A percentile compares a stretch with the other conserved stretches of the same genome.
Conservation (phyloP, 805 yeast genomes). For the Tetrapisispora arboricola region DNA sequence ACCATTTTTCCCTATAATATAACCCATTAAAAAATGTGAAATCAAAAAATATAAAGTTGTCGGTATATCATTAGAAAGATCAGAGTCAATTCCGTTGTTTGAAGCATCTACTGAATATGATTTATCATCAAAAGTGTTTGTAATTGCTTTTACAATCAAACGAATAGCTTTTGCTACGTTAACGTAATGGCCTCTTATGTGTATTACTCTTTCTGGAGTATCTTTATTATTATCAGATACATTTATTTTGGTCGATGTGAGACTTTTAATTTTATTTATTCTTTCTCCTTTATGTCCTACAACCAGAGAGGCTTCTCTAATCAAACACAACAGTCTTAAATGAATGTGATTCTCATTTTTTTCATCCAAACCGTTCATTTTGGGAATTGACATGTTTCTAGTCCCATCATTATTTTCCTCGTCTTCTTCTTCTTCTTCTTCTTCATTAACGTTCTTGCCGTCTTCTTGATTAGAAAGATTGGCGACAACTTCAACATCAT, state of each 20-base stretch:
- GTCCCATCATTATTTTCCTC: neutral
- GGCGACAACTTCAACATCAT: no score
- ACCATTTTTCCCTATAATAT: constrained; percentile 70
- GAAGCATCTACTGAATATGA: neutral
- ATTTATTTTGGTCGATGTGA: constrained; percentile 53
- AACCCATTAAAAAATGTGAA: constrained; percentile 75
- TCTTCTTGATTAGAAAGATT: no score
- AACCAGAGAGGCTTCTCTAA: constrained; percentile 62
- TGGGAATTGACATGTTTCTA: neutral
- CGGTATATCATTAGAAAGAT: constrained; percentile 35
- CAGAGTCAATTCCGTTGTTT: neutral
- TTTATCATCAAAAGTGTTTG: neutral
- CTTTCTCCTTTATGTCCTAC: constrained; percentile 79
- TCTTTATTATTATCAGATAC: constrained; percentile 66
- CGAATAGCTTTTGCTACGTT: constrained; percentile 78
- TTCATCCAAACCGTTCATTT: neutral
- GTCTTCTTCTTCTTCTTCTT: constrained; percentile 2
- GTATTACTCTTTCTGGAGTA: constrained; percentile 63
- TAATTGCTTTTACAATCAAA: constrained; percentile 52
- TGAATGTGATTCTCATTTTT: constrained; percentile 45
- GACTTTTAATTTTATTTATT: constrained; percentile 52
- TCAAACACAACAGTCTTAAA: constrained; percentile 64
- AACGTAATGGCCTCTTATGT: constrained; percentile 65
- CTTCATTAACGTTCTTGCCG: no score
- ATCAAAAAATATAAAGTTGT: constrained; percentile 52